Conservation (phyloP, 768 basidiomycete species). For the Leccinellum albellum region DNA sequence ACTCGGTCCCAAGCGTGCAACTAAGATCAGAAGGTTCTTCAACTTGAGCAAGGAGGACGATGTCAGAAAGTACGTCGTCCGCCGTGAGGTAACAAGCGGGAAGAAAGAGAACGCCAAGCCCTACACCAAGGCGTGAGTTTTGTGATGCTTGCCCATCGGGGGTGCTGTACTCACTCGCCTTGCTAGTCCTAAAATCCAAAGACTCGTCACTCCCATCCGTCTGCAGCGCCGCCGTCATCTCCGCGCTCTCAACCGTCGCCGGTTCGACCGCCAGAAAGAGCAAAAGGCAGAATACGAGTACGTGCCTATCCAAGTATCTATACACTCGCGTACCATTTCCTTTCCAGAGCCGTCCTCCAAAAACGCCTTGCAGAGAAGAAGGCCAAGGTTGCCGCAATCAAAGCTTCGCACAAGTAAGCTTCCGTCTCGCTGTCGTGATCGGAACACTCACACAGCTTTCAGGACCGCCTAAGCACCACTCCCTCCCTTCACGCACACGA, state of each 20-base stretch:
- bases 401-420: slow-evolving; percentile 72
- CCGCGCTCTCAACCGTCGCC: slow-evolving; percentile 81
- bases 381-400: slow-evolving; percentile 83
- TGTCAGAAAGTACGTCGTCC: slow-evolving; percentile 95
- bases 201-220: slow-evolving; percentile 91
- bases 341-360: slow-evolving; percentile 59
- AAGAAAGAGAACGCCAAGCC: slow-evolving; percentile 93
- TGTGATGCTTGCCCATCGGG: too few relatives aligned
- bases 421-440: not conserved
- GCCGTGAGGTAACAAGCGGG: slow-evolving; percentile 81
- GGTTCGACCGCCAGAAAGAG: slow-evolving; percentile 89
- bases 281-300: slow-evolving; percentile 93
- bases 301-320: slow-evolving; percentile 18
- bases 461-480: slow-evolving; percentile 21
- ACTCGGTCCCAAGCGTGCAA: slow-evolving; percentile 94
- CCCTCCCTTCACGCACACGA: slow-evolving; percentile 2
- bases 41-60: slow-evolving; percentile 97
- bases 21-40: slow-evolving; percentile 97
- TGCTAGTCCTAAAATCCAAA: too few relatives aligned
- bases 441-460: not conserved
- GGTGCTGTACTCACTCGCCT: slow-evolving; percentile 7
- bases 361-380: slow-evolving; percentile 95
- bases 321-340: not conserved
- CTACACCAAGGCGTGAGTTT: slow-evolving; percentile 98
- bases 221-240: slow-evolving; percentile 96